Evolutionary conservation across 768 basidiomycete genomes (phyloP), one percentile per base, ranked within the genome.

Genomic region (Termitomyces sp.): DNA sequence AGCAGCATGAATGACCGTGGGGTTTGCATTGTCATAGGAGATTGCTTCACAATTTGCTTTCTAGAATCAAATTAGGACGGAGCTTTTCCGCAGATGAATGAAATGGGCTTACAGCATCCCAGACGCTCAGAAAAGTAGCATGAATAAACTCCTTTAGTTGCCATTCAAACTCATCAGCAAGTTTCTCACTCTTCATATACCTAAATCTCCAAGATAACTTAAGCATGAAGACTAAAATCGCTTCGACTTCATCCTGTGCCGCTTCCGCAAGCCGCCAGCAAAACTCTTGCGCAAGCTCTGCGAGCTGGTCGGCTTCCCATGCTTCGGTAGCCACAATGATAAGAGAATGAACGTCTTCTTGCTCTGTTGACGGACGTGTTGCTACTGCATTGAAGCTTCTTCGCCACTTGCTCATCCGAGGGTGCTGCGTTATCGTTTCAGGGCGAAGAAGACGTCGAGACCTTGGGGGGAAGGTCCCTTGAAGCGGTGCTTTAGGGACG

Each of bases 71-170:
- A 29, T 53, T 22, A 46, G 39, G 16, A 16, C 32, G 7, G n/a
- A 38, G 27, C 22, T 12, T 40, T 38, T 12, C 18, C 15, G 22
- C 12, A n/a, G 13, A 18, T 10, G 20, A 9, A 23, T 11, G 12
- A 54, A 43, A 41, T n/a, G 41, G 10, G 54, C 60, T 58, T 32
- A 63, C 63, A 31, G 59, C 54, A 42, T 63, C 63, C 63, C 63
- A 63, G n/a, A 61, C 58, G 32, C 58, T 61, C 32, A 56, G 38
- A 25, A 61, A 63, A 16, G 63, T 60, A 7, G 58, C 60, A 27
- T 61, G 48, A 27, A 61, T 39, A 20, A 27, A 44, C 39, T 62
- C 61, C 50, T 60, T 62, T 1, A 60, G 39, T 38, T 60, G 59
- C 61, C 61, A 62, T 31, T 56, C 44, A 20, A 60, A 62, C 15